A percentile compares a stretch with the other conserved stretches of the same genome.
Evolutionary conservation across 2,329 filamentous ascomycete species (phyloP).

Genomic region (Capronia epimyces): DNA sequence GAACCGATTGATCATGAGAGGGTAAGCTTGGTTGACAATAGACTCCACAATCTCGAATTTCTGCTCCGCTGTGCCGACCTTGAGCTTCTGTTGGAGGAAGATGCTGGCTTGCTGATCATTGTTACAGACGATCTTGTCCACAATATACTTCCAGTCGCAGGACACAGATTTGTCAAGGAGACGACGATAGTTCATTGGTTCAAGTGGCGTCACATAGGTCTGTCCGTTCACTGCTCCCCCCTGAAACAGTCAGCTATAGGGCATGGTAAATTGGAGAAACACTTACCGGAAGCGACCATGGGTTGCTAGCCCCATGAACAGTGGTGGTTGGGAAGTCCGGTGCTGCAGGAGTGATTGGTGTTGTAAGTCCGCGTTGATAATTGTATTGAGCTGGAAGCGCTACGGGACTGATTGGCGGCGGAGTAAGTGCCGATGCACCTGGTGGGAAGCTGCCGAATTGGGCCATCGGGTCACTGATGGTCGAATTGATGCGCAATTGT

Average conservation of each 20-base stretch:
- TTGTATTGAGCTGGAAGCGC: slow-evolving; percentile 18
- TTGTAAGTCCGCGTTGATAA: slow-evolving; percentile 26
- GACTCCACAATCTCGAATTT: slow-evolving; percentile 97
- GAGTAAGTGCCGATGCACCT: slow-evolving; percentile 17
- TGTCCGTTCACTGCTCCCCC: slow-evolving; percentile 52
- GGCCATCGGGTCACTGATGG: slow-evolving; percentile 17
- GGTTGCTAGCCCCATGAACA: slow-evolving; percentile 19
- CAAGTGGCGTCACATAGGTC: slow-evolving; percentile 78
- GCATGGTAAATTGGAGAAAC: not conserved
- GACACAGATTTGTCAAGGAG: slow-evolving; percentile 92
- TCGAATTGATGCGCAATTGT: slow-evolving; percentile 22
- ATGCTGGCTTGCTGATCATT: slow-evolving; percentile 99
- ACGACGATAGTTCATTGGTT: slow-evolving; percentile 93
- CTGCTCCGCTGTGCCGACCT: slow-evolving; percentile 88
- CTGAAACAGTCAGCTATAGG: slow-evolving; percentile 21
- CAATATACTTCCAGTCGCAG: slow-evolving; percentile 99
- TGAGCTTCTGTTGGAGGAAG: slow-evolving; percentile 97
- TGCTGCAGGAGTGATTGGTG: slow-evolving; percentile 20
- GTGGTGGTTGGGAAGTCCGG: slow-evolving; percentile 15
- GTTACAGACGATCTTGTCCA: slow-evolving; percentile 98
- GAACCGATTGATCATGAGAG: slow-evolving; percentile 96
- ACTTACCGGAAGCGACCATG: slow-evolving; percentile 30
- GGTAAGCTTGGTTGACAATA: slow-evolving; percentile 90
- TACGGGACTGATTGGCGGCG: slow-evolving; percentile 23
- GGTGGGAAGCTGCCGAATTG: slow-evolving; percentile 16